Evolutionary conservation across 1,139 yeast genomes (phyloP).

Genomic region (Blastobotrys illinoisensis): DNA sequence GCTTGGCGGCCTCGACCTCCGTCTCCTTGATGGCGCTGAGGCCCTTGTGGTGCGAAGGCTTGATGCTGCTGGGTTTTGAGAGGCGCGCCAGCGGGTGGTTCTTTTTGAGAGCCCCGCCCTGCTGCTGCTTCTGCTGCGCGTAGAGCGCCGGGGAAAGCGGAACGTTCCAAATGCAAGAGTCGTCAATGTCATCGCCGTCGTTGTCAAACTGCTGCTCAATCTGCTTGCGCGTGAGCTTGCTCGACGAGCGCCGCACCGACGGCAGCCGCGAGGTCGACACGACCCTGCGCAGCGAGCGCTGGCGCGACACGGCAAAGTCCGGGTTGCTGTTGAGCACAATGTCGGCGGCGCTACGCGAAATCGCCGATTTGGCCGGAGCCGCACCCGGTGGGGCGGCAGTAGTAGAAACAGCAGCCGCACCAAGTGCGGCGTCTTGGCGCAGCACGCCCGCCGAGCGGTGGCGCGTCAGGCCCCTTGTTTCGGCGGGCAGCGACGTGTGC

Average conservation of each 20-base stretch:
- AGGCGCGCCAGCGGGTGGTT: background rate
- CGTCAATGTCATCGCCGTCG: constrained; percentile 47
- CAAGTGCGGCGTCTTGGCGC: background rate
- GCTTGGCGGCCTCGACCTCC: no score
- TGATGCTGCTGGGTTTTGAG: background rate
- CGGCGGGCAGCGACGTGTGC: background rate
- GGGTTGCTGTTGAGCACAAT: background rate
- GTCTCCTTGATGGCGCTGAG: constrained; percentile 6
- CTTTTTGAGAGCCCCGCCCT: background rate
- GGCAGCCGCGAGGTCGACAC: constrained; percentile 10
- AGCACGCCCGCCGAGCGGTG: background rate
- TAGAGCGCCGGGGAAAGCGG: constrained; percentile 53
- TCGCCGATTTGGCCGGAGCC: no score
- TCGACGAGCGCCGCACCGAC: constrained; percentile 1
- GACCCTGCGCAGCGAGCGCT: constrained; percentile 10
- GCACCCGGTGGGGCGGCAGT: no score
- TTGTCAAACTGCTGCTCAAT: constrained; percentile 32
- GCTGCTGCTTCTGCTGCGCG: constrained; percentile 26
- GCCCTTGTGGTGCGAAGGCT: background rate
- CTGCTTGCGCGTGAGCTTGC: constrained; percentile 26
- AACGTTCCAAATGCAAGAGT: constrained; percentile 53
- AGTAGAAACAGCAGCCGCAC: no score
- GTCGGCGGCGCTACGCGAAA: no score
- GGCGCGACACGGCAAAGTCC: background rate
- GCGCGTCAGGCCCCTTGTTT: background rate